Conservation (phyloP, 1,284 basidiomycete genomes). For the Ustilago trichophora region DNA sequence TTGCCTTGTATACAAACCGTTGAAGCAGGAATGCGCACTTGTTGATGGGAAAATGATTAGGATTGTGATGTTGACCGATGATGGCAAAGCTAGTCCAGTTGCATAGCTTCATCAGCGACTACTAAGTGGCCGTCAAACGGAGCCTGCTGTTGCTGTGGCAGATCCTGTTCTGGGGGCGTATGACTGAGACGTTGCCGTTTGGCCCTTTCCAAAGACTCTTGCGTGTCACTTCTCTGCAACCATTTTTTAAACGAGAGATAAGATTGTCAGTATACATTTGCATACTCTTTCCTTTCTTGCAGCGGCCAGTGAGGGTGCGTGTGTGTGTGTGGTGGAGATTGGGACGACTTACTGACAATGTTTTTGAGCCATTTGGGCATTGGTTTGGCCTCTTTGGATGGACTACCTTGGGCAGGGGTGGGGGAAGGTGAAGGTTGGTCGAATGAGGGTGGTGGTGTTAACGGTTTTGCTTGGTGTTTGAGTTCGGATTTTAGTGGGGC, state of each 20-base stretch:
- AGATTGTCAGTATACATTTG: neutral
- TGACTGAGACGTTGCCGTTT: constrained; percentile 12
- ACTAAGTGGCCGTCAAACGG: too few relatives aligned
- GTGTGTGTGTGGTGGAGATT: too few relatives aligned
- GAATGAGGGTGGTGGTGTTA: constrained; percentile 22
- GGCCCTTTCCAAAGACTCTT: neutral
- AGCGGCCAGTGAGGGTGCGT: too few relatives aligned
- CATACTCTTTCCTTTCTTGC: too few relatives aligned
- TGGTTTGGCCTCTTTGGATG: constrained; percentile 21
- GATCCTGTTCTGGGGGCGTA: neutral
- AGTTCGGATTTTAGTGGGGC: constrained; percentile 38
- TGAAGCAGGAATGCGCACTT: too few relatives aligned
- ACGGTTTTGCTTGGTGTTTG: constrained; percentile 8
- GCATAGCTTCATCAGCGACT: constrained; percentile 6
- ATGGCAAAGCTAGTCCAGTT: constrained; percentile 26
- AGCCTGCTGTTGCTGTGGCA: neutral
- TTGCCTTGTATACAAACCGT: too few relatives aligned
- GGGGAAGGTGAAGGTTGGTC: constrained; percentile 1
- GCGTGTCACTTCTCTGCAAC: constrained; percentile 9
- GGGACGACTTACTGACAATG: constrained; percentile 44
- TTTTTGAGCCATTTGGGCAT: constrained; percentile 44
- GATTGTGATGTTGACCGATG: too few relatives aligned
- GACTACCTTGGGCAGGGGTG: too few relatives aligned
- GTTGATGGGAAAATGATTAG: too few relatives aligned
- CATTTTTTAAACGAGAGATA: too few relatives aligned